Evolutionary conservation across 306 rosid genomes (phyloP), one percentile per base, ranked within the genome.

Genomic region (Casuarina equisetifolia): DNA sequence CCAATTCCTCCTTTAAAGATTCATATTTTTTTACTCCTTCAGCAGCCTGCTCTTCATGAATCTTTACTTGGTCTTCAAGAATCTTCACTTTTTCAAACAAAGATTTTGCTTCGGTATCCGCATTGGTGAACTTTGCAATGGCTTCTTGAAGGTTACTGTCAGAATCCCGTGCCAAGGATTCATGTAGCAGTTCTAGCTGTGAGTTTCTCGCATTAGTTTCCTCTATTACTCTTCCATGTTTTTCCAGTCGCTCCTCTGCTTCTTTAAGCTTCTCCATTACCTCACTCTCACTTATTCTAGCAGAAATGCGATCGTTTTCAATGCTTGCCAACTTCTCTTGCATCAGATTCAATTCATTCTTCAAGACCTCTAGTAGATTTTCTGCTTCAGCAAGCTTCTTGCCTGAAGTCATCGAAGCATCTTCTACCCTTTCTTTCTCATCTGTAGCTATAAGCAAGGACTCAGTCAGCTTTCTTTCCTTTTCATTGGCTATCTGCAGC

Each of bases 21-120:
- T 85, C 72, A 58, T 85, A 88, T 25, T 87, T 79, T 69, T 68
- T 82, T 9, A 80, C 89, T 45, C 89, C 82, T 77, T 73, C 88
- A 3, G 86, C 82, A 11, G 84, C 43, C 80, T 76, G 87, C 76
- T 87, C 92, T 74, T 85, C 79, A 77, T 85, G 81, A 62, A 70
- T 58, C 85, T 83, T 85, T 17, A 79, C 74, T 76, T 88, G 82
- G 39, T 83, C 86, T 75, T 92, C 97, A 82, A 86, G 87, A 84
- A 70, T 78, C 81, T 74, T 84, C 32, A 89, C 75, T 75, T 92
- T 92, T 82, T 89, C 93, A 73, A 84, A 61, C 43, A 94, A 87
- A 81, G 98, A 89, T 44, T 84, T 91, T 51, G 86, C 93, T 85
- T 94, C 95, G 2, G 88, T 82, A 75, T 92, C 95, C 86, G 89